These are phyloP conservation scores for Dimargaris verticillata DNA, from an alignment of 192 early-diverging fungal genomes.

Conservation along the genomic window DNA sequence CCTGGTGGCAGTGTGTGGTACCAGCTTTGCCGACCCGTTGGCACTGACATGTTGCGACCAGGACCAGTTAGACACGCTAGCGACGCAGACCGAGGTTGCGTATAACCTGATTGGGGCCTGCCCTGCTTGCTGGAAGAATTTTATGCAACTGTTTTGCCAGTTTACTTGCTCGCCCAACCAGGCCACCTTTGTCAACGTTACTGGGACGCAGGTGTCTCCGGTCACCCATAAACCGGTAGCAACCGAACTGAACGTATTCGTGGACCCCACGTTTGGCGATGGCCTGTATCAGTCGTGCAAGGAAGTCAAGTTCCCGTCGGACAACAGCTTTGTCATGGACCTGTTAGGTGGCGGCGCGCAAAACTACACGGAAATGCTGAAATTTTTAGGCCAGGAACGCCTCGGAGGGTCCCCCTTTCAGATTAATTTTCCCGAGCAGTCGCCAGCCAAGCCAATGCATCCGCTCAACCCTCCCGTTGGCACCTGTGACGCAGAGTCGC, in stretches of 20 bases:
- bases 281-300: constrained; percentile 46
- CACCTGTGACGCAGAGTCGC: constrained; percentile 34
- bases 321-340: constrained; percentile 49
- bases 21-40: constrained; percentile 18
- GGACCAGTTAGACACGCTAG: constrained; percentile 30
- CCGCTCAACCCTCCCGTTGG: constrained; percentile 20
- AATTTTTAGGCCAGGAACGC: constrained; percentile 33
- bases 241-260: constrained; percentile 30
- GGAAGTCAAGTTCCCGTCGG: constrained; percentile 46
- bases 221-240: constrained; percentile 20
- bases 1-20: constrained; percentile 34
- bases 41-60: constrained; percentile 35
- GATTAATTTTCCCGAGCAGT: constrained; percentile 34
- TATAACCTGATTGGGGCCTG: constrained; percentile 36
- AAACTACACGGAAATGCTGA: constrained; percentile 34
- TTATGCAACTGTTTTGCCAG: constrained; percentile 40
- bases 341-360: constrained; percentile 44
- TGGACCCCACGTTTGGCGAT: constrained; percentile 32
- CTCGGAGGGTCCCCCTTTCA: constrained; percentile 42
- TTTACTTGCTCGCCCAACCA: constrained; percentile 51
- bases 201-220: constrained; percentile 15
- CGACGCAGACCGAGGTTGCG: constrained; percentile 29
- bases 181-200: constrained; percentile 45
- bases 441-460: constrained; percentile 13
- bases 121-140: constrained; percentile 51